phyloP scores from a whole-genome alignment of 192 early-diverging fungal genomes.

The Chytriomyces hyalinus region DNA sequence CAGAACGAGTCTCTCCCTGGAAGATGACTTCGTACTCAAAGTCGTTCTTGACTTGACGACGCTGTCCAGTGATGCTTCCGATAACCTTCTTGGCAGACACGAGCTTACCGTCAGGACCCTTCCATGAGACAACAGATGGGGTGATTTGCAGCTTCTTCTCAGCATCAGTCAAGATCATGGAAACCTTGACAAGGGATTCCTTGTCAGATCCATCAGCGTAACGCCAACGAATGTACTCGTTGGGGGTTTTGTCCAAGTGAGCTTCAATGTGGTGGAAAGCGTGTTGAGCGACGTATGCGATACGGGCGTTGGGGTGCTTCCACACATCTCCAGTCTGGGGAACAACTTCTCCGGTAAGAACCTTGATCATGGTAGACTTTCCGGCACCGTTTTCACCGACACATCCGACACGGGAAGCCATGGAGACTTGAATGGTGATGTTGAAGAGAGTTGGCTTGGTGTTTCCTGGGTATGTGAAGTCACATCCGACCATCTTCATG shows the following conservation, averaged over 20 bases:
- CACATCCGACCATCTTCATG: slow-evolving; percentile 73
- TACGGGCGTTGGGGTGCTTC: slow-evolving; percentile 84
- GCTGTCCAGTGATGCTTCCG: slow-evolving; percentile 54
- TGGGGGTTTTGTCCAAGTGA: slow-evolving; percentile 82
- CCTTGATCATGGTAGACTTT: slow-evolving; percentile 84
- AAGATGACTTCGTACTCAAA: slow-evolving; percentile 86
- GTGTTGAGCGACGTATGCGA: slow-evolving; percentile 87
- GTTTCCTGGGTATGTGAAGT: slow-evolving; percentile 77
- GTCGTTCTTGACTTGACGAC: slow-evolving; percentile 77
- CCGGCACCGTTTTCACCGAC: slow-evolving; percentile 86
- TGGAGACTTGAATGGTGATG: slow-evolving; percentile 70
- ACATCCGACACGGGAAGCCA: slow-evolving; percentile 81
- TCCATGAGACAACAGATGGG: slow-evolving; percentile 37
- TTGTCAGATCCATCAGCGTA: slow-evolving; percentile 79
- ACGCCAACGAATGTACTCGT: slow-evolving; percentile 85
- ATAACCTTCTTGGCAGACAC: slow-evolving; percentile 47
- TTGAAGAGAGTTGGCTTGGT: slow-evolving; percentile 63
- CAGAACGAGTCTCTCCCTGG: slow-evolving; percentile 68
- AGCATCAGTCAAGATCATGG: slow-evolving; percentile 68
- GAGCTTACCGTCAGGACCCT: slow-evolving; percentile 35
- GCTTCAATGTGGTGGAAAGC: slow-evolving; percentile 87
- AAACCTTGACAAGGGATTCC: slow-evolving; percentile 73
- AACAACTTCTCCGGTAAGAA: slow-evolving; percentile 75
- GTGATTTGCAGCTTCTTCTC: slow-evolving; percentile 62
- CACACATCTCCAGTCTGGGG: slow-evolving; percentile 73